Evolutionary conservation across 2,329 filamentous ascomycete genomes (phyloP), one percentile per base, ranked within the genome.

Genomic region (Nigrospora osmanthi): DNA sequence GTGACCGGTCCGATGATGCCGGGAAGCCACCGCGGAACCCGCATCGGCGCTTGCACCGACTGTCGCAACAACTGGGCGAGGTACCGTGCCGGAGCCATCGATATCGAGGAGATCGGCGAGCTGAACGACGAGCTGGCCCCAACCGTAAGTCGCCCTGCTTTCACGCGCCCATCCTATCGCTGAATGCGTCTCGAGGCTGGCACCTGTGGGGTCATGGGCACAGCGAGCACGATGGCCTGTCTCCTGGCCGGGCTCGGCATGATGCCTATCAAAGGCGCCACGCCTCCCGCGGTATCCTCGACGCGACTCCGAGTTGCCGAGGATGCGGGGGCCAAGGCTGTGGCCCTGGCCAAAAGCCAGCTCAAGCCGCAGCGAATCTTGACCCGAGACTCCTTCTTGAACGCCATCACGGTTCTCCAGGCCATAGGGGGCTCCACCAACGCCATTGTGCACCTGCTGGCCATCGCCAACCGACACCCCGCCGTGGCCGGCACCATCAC

Each of bases 141-240:
- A 0, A 87, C 83, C 0, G 80, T 81, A 57, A 52, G 72, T 56
- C 3, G 1, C 10, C 10, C 12, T 11, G 7, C 14, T 30, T 30
- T 3, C 2, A 2, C n/a, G 3, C 11, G 15, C 12, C 10, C 9
- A 3, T 42, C 34, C 4, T 42, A 16, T 37, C n/a, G 4, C 15
- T 39, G 23, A 30, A 17, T 28, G 11, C 6, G 16, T 30, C 17
- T 5, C 16, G 42, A 73, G 70, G 79, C 81, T 2, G 89, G 89
- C 30, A 89, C 87, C 1, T 95, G 89, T 52, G 88, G 88, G 39
- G 89, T 90, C 15, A 95, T 95, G 89, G 93, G 88, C 51, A 95
- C 89, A 0, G 89, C 89, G 7, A 91, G 89, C 58, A 94, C 88
- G 2, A 91, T 95, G 87, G 86, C 87, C 1, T 90, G 86, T 6